Evolutionary conservation across 306 rosid genomes (phyloP).

Genomic region (Glycine tomentella): DNA sequence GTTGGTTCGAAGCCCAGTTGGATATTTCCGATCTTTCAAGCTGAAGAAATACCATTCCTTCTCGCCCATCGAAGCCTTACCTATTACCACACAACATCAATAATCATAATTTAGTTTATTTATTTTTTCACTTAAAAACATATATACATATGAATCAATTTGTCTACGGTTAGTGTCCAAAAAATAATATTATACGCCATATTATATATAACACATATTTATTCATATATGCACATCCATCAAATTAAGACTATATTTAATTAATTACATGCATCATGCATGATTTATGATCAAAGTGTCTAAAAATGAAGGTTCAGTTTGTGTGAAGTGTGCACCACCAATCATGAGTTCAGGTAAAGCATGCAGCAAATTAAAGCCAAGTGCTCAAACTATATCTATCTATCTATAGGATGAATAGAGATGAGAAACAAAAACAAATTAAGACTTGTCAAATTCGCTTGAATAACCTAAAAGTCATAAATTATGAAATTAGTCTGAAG

Average conservation of each 20-base stretch:
- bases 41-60: constrained; percentile 88
- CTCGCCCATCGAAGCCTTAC: constrained; percentile 83
- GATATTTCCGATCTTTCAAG: constrained; percentile 77
- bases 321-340: background rate
- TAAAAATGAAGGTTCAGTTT: background rate
- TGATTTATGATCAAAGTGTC: background rate
- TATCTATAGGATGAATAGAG: background rate
- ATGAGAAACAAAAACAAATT: background rate
- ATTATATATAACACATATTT: too few species aligned
- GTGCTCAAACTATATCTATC: constrained; percentile 5
- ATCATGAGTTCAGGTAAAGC: background rate
- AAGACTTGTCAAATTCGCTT: background rate
- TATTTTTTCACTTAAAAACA: background rate
- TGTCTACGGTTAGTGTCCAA: background rate
- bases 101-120: background rate
- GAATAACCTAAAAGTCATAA: background rate
- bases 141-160: background rate
- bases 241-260: background rate
- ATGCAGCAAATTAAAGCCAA: background rate
- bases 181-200: background rate
- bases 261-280: background rate
- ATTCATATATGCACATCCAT: background rate
- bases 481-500: constrained; percentile 48
- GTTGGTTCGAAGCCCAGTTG: constrained; percentile 83
- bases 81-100: constrained; percentile 43